Evolutionary conservation across 768 basidiomycete genomes (phyloP).

Genomic region (Tricholoma sp.): DNA sequence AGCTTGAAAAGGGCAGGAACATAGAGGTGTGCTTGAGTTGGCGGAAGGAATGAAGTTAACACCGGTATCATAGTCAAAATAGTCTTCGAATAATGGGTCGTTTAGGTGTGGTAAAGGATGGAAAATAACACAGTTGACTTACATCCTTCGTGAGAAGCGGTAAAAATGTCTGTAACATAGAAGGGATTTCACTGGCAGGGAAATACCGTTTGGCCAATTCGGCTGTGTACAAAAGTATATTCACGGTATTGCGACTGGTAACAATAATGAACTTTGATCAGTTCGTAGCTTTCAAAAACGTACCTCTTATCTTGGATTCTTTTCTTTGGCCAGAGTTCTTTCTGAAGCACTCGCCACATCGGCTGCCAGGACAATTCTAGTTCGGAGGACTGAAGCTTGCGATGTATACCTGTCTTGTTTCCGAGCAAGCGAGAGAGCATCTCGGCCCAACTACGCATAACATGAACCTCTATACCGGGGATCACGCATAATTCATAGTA

Average conservation of each 20-base stretch:
- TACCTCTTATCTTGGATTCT: conserved; percentile 57
- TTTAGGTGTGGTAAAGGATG: background rate
- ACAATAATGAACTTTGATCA: conserved; percentile 2
- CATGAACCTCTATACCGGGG: conserved; percentile 70
- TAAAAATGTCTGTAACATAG: conserved; percentile 68
- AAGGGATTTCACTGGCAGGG: conserved; percentile 54
- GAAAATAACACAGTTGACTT: conserved; percentile 17
- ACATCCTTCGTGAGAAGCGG: conserved; percentile 72
- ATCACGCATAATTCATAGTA: conserved; percentile 78
- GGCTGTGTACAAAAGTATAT: conserved; percentile 69
- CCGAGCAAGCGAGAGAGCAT: conserved; percentile 70
- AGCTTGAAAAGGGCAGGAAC: conserved; percentile 67
- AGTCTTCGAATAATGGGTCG: conserved; percentile 34
- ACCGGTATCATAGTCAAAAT: conserved; percentile 70
- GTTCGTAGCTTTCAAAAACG: conserved; percentile 16
- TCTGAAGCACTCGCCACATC: conserved; percentile 70
- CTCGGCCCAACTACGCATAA: conserved; percentile 72
- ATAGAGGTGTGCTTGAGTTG: conserved; percentile 59
- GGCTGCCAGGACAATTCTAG: conserved; percentile 70
- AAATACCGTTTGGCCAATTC: conserved; percentile 72
- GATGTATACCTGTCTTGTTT: conserved; percentile 57
- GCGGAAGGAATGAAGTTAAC: conserved; percentile 73
- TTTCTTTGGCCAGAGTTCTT: conserved; percentile 71
- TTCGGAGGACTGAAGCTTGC: conserved; percentile 64
- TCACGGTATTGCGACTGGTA: conserved; percentile 56